These are phyloP conservation scores for Colletotrichum paranaense DNA, from an alignment of 2,329 filamentous ascomycete species.

Conservation along the genomic window DNA sequence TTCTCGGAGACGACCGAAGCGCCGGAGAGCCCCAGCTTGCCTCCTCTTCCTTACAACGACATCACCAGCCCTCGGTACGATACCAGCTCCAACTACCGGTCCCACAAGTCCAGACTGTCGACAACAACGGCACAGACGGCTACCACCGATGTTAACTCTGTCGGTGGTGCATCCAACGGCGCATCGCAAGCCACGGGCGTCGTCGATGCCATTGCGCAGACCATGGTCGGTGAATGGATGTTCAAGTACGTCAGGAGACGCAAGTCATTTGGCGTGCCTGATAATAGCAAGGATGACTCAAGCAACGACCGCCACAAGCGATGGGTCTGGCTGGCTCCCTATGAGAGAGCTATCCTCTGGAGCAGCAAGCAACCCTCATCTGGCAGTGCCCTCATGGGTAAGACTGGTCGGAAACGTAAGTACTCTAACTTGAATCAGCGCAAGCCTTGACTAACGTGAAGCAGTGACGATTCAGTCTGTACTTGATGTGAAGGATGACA, in stretches of 20 bases:
- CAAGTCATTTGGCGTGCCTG: conserved; percentile 88
- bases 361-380: conserved; percentile 96
- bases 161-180: conserved; percentile 60
- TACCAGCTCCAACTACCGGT: conserved; percentile 52
- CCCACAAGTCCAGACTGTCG: conserved; percentile 68
- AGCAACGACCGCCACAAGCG: conserved; percentile 88
- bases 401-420: conserved; percentile 94
- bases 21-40: conserved; percentile 77
- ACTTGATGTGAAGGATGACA: conserved; percentile 95
- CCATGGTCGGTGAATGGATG: conserved; percentile 99
- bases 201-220: conserved; percentile 96
- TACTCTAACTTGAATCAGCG: conserved; percentile 41
- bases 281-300: conserved; percentile 75
- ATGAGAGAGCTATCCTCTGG: conserved; percentile 97
- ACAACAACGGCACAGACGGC: conserved; percentile 67
- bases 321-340: conserved; percentile 98
- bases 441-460: conserved; percentile 44
- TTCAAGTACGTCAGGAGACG: conserved; percentile 89
- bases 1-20: conserved; percentile 75
- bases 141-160: conserved; percentile 46
- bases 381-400: conserved; percentile 89
- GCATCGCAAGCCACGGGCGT: conserved; percentile 79
- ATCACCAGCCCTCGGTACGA: conserved; percentile 69
- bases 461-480: conserved; percentile 95
- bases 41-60: conserved; percentile 79